A percentile compares a stretch with the other conserved stretches of the same genome.
These are phyloP conservation scores for Ustilago crameri DNA, from an alignment of 1,284 basidiomycete species.

Conservation along the genomic window DNA sequence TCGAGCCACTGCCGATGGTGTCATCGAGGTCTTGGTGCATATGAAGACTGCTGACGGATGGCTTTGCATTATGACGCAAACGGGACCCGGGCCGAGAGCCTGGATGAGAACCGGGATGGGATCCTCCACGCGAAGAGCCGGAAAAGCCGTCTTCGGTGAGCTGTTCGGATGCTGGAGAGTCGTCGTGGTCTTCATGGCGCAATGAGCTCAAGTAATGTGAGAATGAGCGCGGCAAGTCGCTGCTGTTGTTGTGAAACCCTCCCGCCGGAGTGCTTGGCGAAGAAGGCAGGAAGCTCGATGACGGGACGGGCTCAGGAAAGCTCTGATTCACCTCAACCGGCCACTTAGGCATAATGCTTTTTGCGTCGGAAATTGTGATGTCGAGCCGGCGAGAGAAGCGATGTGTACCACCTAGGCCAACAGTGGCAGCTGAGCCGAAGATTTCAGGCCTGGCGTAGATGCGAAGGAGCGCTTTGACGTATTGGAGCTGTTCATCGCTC, in stretches of 20 bases:
- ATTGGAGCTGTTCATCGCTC: constrained; percentile 32
- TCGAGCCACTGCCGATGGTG: constrained; percentile 23
- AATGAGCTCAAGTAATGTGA: constrained; percentile 18
- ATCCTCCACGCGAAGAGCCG: constrained; percentile 35
- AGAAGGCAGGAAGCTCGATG: constrained; percentile 13
- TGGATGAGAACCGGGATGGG: constrained; percentile 27
- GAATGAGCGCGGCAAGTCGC: constrained; percentile 22
- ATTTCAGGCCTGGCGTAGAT: constrained; percentile 52
- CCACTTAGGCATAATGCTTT: constrained; percentile 47
- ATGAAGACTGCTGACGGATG: constrained; percentile 26
- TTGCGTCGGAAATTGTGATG: constrained; percentile 54
- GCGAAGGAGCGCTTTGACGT: constrained; percentile 41
- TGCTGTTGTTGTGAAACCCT: background rate
- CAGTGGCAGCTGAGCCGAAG: constrained; percentile 36
- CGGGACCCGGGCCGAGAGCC: constrained; percentile 32
- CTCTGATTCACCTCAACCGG: constrained; percentile 23
- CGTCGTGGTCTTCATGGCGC: constrained; percentile 18
- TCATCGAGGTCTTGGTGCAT: constrained; percentile 29
- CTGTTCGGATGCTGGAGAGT: constrained; percentile 28
- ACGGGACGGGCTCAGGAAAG: background rate
- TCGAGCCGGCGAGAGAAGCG: constrained; percentile 55
- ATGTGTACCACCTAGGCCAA: constrained; percentile 43
- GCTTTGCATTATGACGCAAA: too few species aligned
- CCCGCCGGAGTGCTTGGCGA: constrained; percentile 6
- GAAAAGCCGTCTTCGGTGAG: constrained; percentile 24